Evolutionary conservation across 495 filamentous ascomycete species (phyloP).

Genomic region (Friedmanniomyces simplex): DNA sequence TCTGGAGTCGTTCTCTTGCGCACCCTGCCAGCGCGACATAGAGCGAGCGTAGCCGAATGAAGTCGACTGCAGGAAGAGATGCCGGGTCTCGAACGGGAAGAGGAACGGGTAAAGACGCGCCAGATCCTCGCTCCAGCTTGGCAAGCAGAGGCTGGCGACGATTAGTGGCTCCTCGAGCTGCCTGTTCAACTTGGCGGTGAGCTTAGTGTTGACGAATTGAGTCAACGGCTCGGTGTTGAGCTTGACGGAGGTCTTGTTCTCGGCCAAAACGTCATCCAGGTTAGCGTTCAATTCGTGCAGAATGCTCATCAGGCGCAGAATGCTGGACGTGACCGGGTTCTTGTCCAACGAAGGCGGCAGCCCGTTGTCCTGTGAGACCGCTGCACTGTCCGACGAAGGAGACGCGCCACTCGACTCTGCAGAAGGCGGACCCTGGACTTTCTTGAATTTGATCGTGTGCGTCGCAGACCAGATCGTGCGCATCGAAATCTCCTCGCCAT

Average conservation of each 20-base stretch:
- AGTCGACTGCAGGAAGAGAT: slow-evolving; percentile 94
- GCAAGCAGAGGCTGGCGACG: slow-evolving; percentile 92
- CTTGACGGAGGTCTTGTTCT: slow-evolving; percentile 59
- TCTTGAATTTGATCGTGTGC: slow-evolving; percentile 85
- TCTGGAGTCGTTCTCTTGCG: slow-evolving; percentile 68
- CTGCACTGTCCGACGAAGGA: slow-evolving; percentile 29
- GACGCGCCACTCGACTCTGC: slow-evolving; percentile 58
- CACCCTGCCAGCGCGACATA: slow-evolving; percentile 95
- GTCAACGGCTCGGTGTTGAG: slow-evolving; percentile 77
- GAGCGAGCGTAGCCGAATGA: slow-evolving; percentile 97
- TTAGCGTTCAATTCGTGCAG: slow-evolving; percentile 91
- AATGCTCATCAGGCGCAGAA: slow-evolving; percentile 80
- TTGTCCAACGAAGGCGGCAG: slow-evolving; percentile 79
- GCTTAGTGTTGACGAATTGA: slow-evolving; percentile 97
- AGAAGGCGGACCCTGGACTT: slow-evolving; percentile 78
- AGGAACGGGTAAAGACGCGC: slow-evolving; percentile 91
- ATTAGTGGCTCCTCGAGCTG: slow-evolving; percentile 98
- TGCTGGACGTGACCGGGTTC: slow-evolving; percentile 71
- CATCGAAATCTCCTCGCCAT: slow-evolving; percentile 54
- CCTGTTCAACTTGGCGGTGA: slow-evolving; percentile 96
- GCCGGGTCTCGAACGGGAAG: slow-evolving; percentile 98
- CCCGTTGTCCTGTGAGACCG: slow-evolving; percentile 38
- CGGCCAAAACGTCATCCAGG: slow-evolving; percentile 90
- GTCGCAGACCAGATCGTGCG: slow-evolving; percentile 81
- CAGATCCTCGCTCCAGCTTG: slow-evolving; percentile 95